A percentile compares a stretch with the other conserved stretches of the same genome.
Conservation (phyloP, 495 filamentous ascomycete genomes). For the Xylaria intraflava region DNA sequence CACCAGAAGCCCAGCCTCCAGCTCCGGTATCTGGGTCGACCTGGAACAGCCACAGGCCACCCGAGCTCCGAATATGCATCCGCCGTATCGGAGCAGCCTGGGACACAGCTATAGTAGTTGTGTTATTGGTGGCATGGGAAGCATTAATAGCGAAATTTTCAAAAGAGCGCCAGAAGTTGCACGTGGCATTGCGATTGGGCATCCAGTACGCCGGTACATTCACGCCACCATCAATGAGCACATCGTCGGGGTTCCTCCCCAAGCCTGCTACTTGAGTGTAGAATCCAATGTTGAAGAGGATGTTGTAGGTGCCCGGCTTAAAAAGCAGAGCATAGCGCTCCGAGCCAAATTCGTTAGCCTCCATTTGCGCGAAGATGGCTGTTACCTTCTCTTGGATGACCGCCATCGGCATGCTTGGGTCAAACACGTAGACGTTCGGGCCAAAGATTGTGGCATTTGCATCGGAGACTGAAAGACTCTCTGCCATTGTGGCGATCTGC, state of each 20-base stretch:
- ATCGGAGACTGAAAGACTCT: not conserved
- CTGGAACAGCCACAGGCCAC: slow-evolving; percentile 28
- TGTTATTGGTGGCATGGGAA: slow-evolving; percentile 26
- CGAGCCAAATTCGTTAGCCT: slow-evolving; percentile 26
- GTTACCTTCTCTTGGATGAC: slow-evolving; percentile 20
- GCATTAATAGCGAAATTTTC: slow-evolving; percentile 30
- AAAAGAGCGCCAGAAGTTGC: slow-evolving; percentile 28
- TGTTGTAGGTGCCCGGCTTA: slow-evolving; percentile 22
- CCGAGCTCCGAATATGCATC: slow-evolving; percentile 22
- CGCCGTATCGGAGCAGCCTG: slow-evolving; percentile 26
- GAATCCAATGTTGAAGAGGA: slow-evolving; percentile 29
- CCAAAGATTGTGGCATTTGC: slow-evolving; percentile 24
- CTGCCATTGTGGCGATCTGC: not conserved
- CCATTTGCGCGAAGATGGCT: slow-evolving; percentile 27
- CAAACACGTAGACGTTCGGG: slow-evolving; percentile 24
- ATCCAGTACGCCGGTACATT: slow-evolving; percentile 31
- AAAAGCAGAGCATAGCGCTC: slow-evolving; percentile 27
- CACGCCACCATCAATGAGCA: slow-evolving; percentile 23
- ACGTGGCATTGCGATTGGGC: slow-evolving; percentile 28
- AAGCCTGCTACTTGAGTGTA: slow-evolving; percentile 27
- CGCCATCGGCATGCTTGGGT: slow-evolving; percentile 18
- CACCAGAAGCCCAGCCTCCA: slow-evolving; percentile 29
- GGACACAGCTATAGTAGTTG: slow-evolving; percentile 28
- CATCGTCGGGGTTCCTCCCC: slow-evolving; percentile 23
- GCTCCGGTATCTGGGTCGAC: slow-evolving; percentile 26